phyloP scores from a whole-genome alignment of 140 eudicot species.

The Senecio squalidus region DNA sequence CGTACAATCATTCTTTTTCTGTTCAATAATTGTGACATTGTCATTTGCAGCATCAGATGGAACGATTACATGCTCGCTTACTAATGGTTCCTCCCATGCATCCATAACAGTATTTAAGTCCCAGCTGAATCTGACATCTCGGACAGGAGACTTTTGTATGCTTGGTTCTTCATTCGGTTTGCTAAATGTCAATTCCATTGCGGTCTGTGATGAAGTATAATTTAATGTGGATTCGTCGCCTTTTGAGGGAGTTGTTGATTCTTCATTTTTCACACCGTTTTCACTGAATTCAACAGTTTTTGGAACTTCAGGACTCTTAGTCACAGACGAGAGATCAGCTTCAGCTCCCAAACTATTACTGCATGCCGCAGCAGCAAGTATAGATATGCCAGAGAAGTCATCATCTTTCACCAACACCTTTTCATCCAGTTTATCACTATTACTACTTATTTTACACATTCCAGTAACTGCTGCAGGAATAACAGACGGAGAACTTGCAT shows the following conservation, averaged over 20 bases:
- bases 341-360: conserved; percentile 42
- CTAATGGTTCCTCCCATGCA: conserved; percentile 40
- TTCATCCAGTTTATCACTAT: conserved; percentile 17
- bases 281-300: conserved; percentile 9
- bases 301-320: background rate
- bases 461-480: conserved; percentile 14
- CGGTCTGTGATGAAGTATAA: too few species aligned
- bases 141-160: conserved; percentile 20
- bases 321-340: conserved; percentile 19
- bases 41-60: conserved; percentile 20
- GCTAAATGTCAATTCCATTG: conserved; percentile 7
- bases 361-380: conserved; percentile 52
- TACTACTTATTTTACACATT: conserved; percentile 9
- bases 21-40: background rate
- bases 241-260: conserved; percentile 17
- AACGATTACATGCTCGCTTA: conserved; percentile 11
- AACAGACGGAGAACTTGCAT: conserved; percentile 6
- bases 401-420: conserved; percentile 24
- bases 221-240: conserved; percentile 11
- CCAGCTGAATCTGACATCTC: conserved; percentile 36
- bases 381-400: conserved; percentile 44
- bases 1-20: conserved; percentile 7
- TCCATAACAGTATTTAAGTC: conserved; percentile 42
- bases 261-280: conserved; percentile 19
- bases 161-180: conserved; percentile 15